Evolutionary conservation across 306 rosid genomes (phyloP).

Genomic region (Fragaria iinumae): DNA sequence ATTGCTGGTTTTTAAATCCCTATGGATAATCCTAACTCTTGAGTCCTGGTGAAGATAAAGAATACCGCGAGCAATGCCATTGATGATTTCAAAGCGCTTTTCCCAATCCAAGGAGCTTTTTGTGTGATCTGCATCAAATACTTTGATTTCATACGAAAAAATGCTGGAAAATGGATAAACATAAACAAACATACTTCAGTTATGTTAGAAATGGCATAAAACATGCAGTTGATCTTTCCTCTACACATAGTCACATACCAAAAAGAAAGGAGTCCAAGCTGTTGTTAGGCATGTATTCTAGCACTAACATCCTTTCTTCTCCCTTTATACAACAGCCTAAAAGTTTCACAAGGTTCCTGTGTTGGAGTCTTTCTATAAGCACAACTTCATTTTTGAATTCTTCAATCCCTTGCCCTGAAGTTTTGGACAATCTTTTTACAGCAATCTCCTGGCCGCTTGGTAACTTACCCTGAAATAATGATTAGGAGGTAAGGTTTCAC

Average conservation of each 20-base stretch:
- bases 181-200: background rate
- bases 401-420: too few species aligned
- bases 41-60: constrained; percentile 66
- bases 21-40: constrained; percentile 11
- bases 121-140: constrained; percentile 27
- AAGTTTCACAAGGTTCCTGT: too few species aligned
- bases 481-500: background rate
- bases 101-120: constrained; percentile 44
- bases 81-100: constrained; percentile 40
- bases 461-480: background rate
- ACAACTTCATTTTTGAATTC: too few species aligned
- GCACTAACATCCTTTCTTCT: too few species aligned
- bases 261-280: constrained; percentile 37
- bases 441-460: background rate
- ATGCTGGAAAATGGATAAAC: too few species aligned
- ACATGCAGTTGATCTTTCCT: background rate
- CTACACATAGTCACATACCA: constrained; percentile 42
- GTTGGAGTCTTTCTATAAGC: too few species aligned
- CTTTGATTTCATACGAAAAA: background rate
- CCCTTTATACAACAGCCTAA: too few species aligned
- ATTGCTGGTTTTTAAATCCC: too few species aligned
- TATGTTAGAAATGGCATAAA: background rate
- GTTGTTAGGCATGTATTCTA: too few species aligned
- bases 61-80: constrained; percentile 49
- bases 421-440: background rate